These are phyloP conservation scores for Corchorus olitorius DNA, from an alignment of 345 rosid species.

Conservation along the genomic window DNA sequence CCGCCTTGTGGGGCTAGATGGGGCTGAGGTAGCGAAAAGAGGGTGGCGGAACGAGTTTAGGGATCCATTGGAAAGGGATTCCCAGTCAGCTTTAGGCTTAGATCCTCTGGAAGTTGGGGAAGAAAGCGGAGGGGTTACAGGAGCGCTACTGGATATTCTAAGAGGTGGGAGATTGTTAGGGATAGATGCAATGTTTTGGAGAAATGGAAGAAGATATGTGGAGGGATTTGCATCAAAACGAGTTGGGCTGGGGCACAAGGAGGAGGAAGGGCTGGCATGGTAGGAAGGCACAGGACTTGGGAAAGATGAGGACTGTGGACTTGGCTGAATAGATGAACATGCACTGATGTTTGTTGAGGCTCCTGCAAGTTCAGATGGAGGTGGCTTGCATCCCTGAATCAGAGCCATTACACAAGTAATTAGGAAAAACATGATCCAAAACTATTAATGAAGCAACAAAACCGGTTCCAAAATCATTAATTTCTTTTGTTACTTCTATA, in stretches of 20 bases:
- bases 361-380: conserved; percentile 44
- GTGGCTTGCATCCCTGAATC: conserved; percentile 82
- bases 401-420: neutral
- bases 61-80: conserved; percentile 58
- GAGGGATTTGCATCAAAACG: conserved; percentile 62
- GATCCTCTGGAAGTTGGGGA: conserved; percentile 82
- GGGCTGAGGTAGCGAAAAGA: conserved; percentile 65
- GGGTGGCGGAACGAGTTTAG: conserved; percentile 38
- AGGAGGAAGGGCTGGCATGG: conserved; percentile 81
- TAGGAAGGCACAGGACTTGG: conserved; percentile 92
- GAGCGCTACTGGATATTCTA: conserved; percentile 92
- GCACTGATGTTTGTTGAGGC: conserved; percentile 57
- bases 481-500: neutral
- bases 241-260: conserved; percentile 78
- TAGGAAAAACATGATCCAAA: neutral
- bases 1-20: conserved; percentile 87
- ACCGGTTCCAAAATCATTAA: neutral
- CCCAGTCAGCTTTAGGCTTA: conserved; percentile 63
- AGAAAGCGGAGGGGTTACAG: conserved; percentile 95
- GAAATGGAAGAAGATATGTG: conserved; percentile 65
- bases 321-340: conserved; percentile 74
- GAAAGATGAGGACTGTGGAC: conserved; percentile 74
- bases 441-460: conserved; percentile 5
- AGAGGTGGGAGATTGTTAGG: conserved; percentile 60
- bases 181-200: conserved; percentile 40